Conservation (phyloP, 352 stramenopile genomes). For the Phytophthora kernoviae region DNA sequence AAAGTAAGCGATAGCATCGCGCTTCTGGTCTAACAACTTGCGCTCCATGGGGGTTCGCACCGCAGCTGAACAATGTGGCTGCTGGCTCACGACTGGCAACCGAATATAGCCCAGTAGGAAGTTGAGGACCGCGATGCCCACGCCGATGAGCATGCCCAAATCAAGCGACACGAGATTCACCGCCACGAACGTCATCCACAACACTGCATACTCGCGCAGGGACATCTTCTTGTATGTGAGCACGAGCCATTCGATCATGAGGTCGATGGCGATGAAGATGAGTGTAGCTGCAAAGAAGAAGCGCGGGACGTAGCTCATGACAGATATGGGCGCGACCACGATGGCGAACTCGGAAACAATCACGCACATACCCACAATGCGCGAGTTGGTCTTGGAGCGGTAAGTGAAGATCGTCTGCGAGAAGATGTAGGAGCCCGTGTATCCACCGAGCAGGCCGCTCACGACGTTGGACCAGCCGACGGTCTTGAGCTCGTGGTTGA, state of each 20-base stretch:
- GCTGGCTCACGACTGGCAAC: slow-evolving; percentile 58
- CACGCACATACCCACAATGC: slow-evolving; percentile 91
- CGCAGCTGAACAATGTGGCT: slow-evolving; percentile 47
- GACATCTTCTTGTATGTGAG: slow-evolving; percentile 78
- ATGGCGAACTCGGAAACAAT: slow-evolving; percentile 85
- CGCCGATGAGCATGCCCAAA: slow-evolving; percentile 92
- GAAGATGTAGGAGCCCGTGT: slow-evolving; percentile 99
- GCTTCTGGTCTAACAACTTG: slow-evolving; percentile 52
- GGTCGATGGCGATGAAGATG: slow-evolving; percentile 96
- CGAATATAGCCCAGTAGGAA: slow-evolving; percentile 77
- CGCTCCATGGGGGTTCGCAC: slow-evolving; percentile 57
- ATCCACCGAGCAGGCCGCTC: slow-evolving; percentile 94
- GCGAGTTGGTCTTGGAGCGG: slow-evolving; percentile 87
- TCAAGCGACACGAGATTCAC: slow-evolving; percentile 94
- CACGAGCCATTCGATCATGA: slow-evolving; percentile 97
- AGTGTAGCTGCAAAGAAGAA: slow-evolving; percentile 98
- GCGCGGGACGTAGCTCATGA: slow-evolving; percentile 94
- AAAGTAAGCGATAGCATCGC: slow-evolving; percentile 74
- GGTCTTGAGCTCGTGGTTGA: slow-evolving; percentile 93
- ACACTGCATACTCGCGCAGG: slow-evolving; percentile 91
- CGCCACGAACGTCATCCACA: slow-evolving; percentile 91
- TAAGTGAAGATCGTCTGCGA: slow-evolving; percentile 98
- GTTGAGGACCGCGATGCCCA: slow-evolving; percentile 85
- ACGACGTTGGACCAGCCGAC: slow-evolving; percentile 97
- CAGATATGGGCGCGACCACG: slow-evolving; percentile 88